phyloP scores from a whole-genome alignment of 805 yeast genomes.

The Zygosaccharomyces bisporus region DNA sequence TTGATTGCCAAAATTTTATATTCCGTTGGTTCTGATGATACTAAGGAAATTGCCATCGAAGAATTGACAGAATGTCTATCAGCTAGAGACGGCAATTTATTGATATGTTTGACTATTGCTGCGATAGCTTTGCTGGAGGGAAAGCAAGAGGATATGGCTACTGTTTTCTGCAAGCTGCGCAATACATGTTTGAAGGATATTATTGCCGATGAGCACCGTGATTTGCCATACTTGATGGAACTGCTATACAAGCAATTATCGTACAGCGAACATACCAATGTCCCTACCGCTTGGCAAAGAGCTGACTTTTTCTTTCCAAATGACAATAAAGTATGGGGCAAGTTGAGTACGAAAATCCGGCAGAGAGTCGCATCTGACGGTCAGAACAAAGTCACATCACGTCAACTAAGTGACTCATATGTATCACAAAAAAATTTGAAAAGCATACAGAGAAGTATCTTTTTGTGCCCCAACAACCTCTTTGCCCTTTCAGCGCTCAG shows the following conservation, averaged over 20 bases:
- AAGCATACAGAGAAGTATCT: slow-evolving; percentile 63
- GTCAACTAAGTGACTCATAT: slow-evolving; percentile 48
- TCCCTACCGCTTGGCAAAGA: slow-evolving; percentile 53
- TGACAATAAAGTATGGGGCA: slow-evolving; percentile 64
- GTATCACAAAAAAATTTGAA: slow-evolving; percentile 46
- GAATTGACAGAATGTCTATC: slow-evolving; percentile 68
- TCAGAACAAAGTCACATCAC: slow-evolving; percentile 48
- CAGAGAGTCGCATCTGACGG: slow-evolving; percentile 53
- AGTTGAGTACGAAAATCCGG: slow-evolving; percentile 54
- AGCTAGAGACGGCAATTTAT: slow-evolving; percentile 58
- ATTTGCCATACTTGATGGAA: slow-evolving; percentile 56
- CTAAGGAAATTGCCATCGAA: slow-evolving; percentile 79
- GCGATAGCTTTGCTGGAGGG: slow-evolving; percentile 70
- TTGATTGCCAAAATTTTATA: slow-evolving; percentile 75
- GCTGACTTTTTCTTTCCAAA: slow-evolving; percentile 73
- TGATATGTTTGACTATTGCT: slow-evolving; percentile 70
- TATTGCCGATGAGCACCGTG: slow-evolving; percentile 47
- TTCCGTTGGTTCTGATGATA: slow-evolving; percentile 70
- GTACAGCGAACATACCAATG: slow-evolving; percentile 17
- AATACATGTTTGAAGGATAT: slow-evolving; percentile 46
- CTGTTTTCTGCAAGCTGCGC: slow-evolving; percentile 62
- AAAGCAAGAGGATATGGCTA: slow-evolving; percentile 51
- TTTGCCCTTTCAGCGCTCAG: slow-evolving; percentile 32
- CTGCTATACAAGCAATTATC: slow-evolving; percentile 46
- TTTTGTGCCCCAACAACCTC: slow-evolving; percentile 54